Conservation (phyloP, 176 grass and related monocot genomes). For the Tillandsia leiboldiana region DNA sequence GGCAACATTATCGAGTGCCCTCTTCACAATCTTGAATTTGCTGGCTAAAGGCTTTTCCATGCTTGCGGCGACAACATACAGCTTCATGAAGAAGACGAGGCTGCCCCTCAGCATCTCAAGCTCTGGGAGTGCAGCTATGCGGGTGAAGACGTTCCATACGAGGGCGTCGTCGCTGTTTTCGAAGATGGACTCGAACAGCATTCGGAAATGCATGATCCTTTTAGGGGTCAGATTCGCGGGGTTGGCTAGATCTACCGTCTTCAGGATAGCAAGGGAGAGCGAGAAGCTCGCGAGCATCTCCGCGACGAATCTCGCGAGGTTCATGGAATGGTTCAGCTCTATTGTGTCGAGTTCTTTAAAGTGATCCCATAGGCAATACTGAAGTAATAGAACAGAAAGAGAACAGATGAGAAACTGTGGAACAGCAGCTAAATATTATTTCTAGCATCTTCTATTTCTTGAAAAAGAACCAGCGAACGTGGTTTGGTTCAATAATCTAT, state of each 20-base stretch:
- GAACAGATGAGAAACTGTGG: conserved; percentile 10
- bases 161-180: conserved; percentile 38
- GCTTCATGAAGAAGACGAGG: conserved; percentile 59
- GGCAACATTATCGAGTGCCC: too few relatives aligned
- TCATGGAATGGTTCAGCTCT: conserved; percentile 60
- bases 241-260: conserved; percentile 58
- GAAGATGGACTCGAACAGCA: conserved; percentile 65
- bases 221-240: conserved; percentile 42
- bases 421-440: neutral
- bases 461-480: neutral
- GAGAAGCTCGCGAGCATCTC: conserved; percentile 73
- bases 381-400: conserved; percentile 17
- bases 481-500: neutral
- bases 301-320: conserved; percentile 63
- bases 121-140: conserved; percentile 50
- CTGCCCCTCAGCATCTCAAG: conserved; percentile 52
- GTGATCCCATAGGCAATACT: conserved; percentile 89
- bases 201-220: conserved; percentile 59
- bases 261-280: conserved; percentile 61
- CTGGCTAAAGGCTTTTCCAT: conserved; percentile 21
- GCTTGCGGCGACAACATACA: conserved; percentile 44
- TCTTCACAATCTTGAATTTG: too few relatives aligned
- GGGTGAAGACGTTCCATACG: conserved; percentile 78
- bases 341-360: conserved; percentile 81
- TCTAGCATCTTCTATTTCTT: neutral